Base-by-base conservation (phyloP, 495 filamentous ascomycete species). In the Hypoxylon subgilvum region DNA sequence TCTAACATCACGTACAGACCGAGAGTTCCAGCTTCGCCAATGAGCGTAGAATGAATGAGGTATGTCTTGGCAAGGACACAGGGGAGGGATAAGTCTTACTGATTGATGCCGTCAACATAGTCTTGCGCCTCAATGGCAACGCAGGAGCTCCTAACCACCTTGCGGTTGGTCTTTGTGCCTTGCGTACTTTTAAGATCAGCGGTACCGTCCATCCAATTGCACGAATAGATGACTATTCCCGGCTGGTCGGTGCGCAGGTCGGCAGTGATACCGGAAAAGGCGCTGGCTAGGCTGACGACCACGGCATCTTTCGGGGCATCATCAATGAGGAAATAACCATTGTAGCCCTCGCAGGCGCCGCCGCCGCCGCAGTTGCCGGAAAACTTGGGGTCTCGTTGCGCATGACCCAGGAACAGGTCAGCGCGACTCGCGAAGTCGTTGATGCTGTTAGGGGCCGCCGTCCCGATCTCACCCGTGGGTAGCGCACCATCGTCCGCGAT, bases 71-170 rank as follows among this genome's bases (percentile, higher is more conserved):
- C 19, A 35, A 25, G 28, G 19, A 38, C n/a, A n/a, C n/a, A 25
- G 19, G 39, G 23, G 36, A 32, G 39, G 34, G 25, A 17, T 1
- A 2, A 34, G 42, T 73, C 79, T 66, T 65, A 82, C 84, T 89
- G 76, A 61, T 91, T 91, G 61, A 92, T 88, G 10, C 82, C 88
- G 72, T 91, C 87, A 52, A 87, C 87, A 77, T 86, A 92, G 56
- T 86, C 82, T 59, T 84, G 81, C n/a, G 82, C 74, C 69, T 84
- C 82, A 46, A 87, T 79, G 4, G 84, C 84, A 1, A 86, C 57
- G 54, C 84, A 86, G 13, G 81, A 82, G 52, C 81, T 85, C 50
- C 81, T 74, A 56, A 75, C 70, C 0, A 84, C 79, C 55, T 76
- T 76, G 47, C 68, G 70, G 36, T 57, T 68, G 42, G 59, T 60